Evolutionary conservation across 169 alveolate genomes (phyloP), one percentile per base, ranked within the genome.

Genomic region (Besnoitia besnoiti): DNA sequence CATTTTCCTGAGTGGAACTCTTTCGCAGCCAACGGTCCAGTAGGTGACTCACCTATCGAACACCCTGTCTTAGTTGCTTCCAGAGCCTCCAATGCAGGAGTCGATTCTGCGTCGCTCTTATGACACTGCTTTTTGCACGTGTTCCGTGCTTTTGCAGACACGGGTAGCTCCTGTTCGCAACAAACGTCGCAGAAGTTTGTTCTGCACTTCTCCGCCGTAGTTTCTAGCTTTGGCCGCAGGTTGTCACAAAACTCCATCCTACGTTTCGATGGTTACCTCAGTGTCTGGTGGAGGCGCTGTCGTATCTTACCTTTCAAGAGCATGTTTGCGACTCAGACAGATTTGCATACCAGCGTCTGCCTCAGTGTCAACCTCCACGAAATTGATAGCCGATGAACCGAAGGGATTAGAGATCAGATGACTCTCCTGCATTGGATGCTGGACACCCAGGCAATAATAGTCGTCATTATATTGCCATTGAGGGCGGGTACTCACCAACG

Each of bases 161-260:
- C 39, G 5, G 87, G 87, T 10, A 77, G 55, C 35, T 77, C 87
- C 59, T 77, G 59, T 21, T 77, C 87, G 87, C 87, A 77, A 55
- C 87, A 77, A 3, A 77, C 87, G 59, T 77, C 87, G 30, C 87
- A 77, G 33, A 77, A 77, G 59, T 77, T 77, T n/a, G 49, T 77
- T 24, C 24, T 39, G 55, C 87, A 77, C 59, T 42, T 77, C 47
- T 77, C 87, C 40, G 37, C 7, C 40, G 47, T n/a, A 7, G n/a
- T 16, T 42, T n/a, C 82, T 39, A 16, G 27, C 82, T 73, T 73
- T 30, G 14, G 16, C 16, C n/a, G 82, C 12, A 73, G 40, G 24
- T n/a, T 37, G 47, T 73, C n/a, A 73, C 82, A 73, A n/a, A 73
- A 73, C 30, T 73, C 82, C 47, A 27, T 30, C 46, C 82, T 73